Percentiles rank a stretch among this genome's conserved stretches.
Conservation (phyloP, 164 flowering plant genomes). For the Aristolochia contorta region DNA sequence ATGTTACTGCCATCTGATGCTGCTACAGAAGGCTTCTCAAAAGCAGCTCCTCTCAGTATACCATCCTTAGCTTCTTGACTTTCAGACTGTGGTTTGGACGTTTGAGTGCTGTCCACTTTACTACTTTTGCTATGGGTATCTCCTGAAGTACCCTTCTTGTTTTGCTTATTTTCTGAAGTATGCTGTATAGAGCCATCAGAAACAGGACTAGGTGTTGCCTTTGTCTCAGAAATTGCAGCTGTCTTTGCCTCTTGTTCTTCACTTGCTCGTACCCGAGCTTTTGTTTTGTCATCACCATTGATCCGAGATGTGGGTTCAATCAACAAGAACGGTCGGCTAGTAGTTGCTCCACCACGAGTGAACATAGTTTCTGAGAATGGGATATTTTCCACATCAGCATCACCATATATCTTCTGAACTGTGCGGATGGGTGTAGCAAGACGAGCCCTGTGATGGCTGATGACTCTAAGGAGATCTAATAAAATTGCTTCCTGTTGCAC, state of each 20-base stretch:
- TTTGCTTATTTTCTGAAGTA: conserved; percentile 19
- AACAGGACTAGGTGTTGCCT: background rate
- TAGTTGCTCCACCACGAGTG: conserved; percentile 19
- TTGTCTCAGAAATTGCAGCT: conserved; percentile 3
- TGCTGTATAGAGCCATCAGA: conserved; percentile 15
- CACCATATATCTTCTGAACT: conserved; percentile 61
- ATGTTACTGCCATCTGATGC: conserved; percentile 10
- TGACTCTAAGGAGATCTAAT: conserved; percentile 88
- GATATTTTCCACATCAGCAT: conserved; percentile 41
- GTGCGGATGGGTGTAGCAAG: conserved; percentile 96
- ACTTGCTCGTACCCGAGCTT: conserved; percentile 31
- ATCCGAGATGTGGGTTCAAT: conserved; percentile 47
- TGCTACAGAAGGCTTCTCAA: conserved; percentile 13
- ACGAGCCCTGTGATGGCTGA: conserved; percentile 90
- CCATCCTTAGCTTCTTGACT: conserved; percentile 16
- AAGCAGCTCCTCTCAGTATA: conserved; percentile 3
- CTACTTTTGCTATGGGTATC: conserved; percentile 10
- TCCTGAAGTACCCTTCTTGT: conserved; percentile 20
- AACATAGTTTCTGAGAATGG: conserved; percentile 44
- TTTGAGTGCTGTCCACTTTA: conserved; percentile 12
- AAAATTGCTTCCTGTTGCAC: conserved; percentile 74
- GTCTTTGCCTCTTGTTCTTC: conserved; percentile 32
- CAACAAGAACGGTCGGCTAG: conserved; percentile 30
- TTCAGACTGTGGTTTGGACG: conserved; percentile 10
- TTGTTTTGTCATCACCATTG: conserved; percentile 38